A percentile compares a stretch with the other conserved stretches of the same genome.
Evolutionary conservation across 2,329 filamentous ascomycete genomes (phyloP).

Genomic region (Colletotrichum chrysophilum): DNA sequence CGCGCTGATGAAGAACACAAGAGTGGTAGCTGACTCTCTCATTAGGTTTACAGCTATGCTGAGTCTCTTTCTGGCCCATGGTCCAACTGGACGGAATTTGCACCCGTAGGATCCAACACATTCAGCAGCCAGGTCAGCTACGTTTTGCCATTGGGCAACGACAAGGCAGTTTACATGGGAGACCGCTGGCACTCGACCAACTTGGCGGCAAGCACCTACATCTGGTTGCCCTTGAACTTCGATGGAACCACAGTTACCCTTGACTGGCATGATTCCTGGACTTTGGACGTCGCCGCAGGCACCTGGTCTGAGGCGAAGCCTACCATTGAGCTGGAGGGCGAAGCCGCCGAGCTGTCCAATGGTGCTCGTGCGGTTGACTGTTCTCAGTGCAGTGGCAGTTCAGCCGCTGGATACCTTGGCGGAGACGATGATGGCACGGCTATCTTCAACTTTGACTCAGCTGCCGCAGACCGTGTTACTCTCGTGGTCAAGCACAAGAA

Average conservation of each 20-base stretch:
- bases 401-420: slow-evolving; percentile 60
- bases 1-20: background rate
- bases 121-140: slow-evolving; percentile 67
- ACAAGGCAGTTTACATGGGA: slow-evolving; percentile 64
- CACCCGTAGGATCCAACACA: slow-evolving; percentile 58
- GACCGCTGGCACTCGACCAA: slow-evolving; percentile 70
- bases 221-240: slow-evolving; percentile 67
- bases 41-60: slow-evolving; percentile 58
- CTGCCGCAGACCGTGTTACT: slow-evolving; percentile 50
- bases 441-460: slow-evolving; percentile 51
- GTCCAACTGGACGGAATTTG: slow-evolving; percentile 65
- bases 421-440: slow-evolving; percentile 50
- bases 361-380: slow-evolving; percentile 54
- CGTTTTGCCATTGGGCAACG: slow-evolving; percentile 50
- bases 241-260: slow-evolving; percentile 56
- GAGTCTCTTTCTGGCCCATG: slow-evolving; percentile 64
- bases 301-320: slow-evolving; percentile 47
- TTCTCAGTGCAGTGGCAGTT: slow-evolving; percentile 52
- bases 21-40: background rate
- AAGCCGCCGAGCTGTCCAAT: slow-evolving; percentile 47
- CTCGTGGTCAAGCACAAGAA: slow-evolving; percentile 62
- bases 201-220: slow-evolving; percentile 64
- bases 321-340: slow-evolving; percentile 58
- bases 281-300: slow-evolving; percentile 47
- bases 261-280: slow-evolving; percentile 61